Evolutionary conservation across 495 filamentous ascomycete genomes (phyloP).

Genomic region (Baudoinia panamericana): DNA sequence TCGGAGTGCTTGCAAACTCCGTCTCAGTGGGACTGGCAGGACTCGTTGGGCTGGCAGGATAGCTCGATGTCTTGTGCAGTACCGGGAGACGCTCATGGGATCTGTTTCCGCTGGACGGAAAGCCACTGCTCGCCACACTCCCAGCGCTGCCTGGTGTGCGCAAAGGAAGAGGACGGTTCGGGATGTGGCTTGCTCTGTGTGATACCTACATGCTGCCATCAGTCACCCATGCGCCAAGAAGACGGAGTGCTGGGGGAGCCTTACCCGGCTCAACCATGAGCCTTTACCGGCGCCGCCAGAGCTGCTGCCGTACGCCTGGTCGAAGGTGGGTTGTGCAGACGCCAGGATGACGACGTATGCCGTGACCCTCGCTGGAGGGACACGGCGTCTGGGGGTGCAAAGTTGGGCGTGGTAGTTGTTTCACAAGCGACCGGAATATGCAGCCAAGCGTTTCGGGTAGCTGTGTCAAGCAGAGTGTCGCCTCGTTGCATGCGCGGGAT

Average conservation of each 20-base stretch:
- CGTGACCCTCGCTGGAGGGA: too few species aligned
- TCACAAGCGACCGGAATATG: too few species aligned
- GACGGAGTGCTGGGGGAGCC: too few species aligned
- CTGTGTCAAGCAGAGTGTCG: too few species aligned
- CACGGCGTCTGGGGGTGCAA: too few species aligned
- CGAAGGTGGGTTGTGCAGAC: slow-evolving; percentile 9
- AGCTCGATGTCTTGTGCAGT: slow-evolving; percentile 13
- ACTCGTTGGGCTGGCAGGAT: slow-evolving; percentile 8
- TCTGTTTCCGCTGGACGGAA: neutral
- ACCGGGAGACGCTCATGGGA: slow-evolving; percentile 15
- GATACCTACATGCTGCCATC: slow-evolving; percentile 14
- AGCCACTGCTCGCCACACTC: slow-evolving; percentile 1
- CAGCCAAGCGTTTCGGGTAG: too few species aligned
- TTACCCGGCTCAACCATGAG: slow-evolving; percentile 3
- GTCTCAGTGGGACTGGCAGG: slow-evolving; percentile 16
- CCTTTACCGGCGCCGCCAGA: neutral
- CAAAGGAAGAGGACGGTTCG: slow-evolving; percentile 10
- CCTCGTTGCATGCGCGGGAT: too few species aligned
- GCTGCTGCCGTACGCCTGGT: slow-evolving; percentile 10
- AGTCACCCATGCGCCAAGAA: too few species aligned
- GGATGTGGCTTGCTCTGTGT: slow-evolving; percentile 16
- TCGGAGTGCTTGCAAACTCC: slow-evolving; percentile 18
- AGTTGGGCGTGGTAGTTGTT: too few species aligned
- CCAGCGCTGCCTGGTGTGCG: slow-evolving; percentile 6
- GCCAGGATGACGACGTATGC: slow-evolving; percentile 3